phyloP scores from a whole-genome alignment of 2,329 filamentous ascomycete genomes.

The Sclerotinia minor region DNA sequence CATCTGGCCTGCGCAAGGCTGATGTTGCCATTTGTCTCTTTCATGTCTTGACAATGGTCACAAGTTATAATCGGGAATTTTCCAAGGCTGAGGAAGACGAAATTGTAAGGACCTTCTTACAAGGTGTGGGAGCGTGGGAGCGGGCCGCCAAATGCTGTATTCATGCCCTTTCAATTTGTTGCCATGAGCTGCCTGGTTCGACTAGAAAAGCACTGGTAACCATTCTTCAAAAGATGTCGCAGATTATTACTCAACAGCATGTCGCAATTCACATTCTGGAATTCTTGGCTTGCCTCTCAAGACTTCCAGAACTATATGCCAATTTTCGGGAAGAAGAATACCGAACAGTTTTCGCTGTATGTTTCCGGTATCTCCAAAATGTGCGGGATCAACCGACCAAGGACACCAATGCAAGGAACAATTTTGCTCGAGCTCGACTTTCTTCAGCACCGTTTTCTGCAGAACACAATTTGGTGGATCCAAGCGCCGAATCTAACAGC shows the following conservation, averaged over 20 bases:
- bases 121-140: conserved; percentile 81
- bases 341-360: conserved; percentile 91
- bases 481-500: conserved; percentile 45
- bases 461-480: conserved; percentile 46
- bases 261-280: conserved; percentile 94
- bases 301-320: conserved; percentile 79
- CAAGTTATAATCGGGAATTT: conserved; percentile 88
- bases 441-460: conserved; percentile 32
- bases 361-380: conserved; percentile 88
- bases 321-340: conserved; percentile 92
- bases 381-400: conserved; percentile 64
- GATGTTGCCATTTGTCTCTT: conserved; percentile 89
- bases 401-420: conserved; percentile 42
- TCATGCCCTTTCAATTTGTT: conserved; percentile 91
- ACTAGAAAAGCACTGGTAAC: conserved; percentile 82
- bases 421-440: conserved; percentile 40
- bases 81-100: conserved; percentile 85
- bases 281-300: conserved; percentile 85
- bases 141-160: conserved; percentile 90
- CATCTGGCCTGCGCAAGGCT: conserved; percentile 78
- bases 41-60: conserved; percentile 79
- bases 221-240: conserved; percentile 89
- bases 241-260: conserved; percentile 90
- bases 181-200: conserved; percentile 86
- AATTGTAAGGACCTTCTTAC: conserved; percentile 80